Evolutionary conservation across 345 rosid genomes (phyloP).

Genomic region (Lepidium aucheri): DNA sequence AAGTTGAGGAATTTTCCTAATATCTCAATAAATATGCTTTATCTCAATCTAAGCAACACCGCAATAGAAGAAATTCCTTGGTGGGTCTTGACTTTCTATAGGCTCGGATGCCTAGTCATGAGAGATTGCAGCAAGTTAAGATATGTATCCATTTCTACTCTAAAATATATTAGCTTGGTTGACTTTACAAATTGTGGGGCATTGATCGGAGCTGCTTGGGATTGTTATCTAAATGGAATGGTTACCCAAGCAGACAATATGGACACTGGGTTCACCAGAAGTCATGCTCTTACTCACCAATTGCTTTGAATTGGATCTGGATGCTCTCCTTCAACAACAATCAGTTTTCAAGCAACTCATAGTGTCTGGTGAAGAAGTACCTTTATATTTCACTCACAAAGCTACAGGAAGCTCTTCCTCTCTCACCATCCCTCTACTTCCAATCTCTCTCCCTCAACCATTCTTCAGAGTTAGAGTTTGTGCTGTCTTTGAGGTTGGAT

Average conservation of each 20-base stretch:
- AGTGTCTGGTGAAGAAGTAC: background rate
- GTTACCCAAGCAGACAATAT: too few relatives aligned
- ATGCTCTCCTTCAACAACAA: background rate
- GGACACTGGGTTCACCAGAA: too few relatives aligned
- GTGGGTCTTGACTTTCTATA: background rate
- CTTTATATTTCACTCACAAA: background rate
- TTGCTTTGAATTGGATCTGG: background rate
- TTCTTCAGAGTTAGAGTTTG: background rate
- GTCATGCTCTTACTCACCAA: too few relatives aligned
- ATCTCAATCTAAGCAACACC: background rate
- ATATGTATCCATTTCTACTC: background rate
- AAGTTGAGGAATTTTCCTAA: background rate
- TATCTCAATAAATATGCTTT: background rate
- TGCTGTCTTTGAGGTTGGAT: too few relatives aligned
- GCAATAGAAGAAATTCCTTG: background rate
- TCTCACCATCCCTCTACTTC: background rate
- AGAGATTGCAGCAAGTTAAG: background rate
- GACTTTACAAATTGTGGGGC: background rate
- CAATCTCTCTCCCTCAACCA: background rate
- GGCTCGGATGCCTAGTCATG: background rate
- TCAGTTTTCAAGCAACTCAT: background rate
- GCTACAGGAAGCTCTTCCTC: background rate
- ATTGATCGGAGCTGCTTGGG: too few relatives aligned
- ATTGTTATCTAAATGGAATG: too few relatives aligned
- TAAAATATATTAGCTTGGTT: accelerated